Percentiles rank a stretch among this genome's conserved stretches.
Conservation (phyloP, 192 early-diverging fungal species). For the Coemansia sp. region DNA sequence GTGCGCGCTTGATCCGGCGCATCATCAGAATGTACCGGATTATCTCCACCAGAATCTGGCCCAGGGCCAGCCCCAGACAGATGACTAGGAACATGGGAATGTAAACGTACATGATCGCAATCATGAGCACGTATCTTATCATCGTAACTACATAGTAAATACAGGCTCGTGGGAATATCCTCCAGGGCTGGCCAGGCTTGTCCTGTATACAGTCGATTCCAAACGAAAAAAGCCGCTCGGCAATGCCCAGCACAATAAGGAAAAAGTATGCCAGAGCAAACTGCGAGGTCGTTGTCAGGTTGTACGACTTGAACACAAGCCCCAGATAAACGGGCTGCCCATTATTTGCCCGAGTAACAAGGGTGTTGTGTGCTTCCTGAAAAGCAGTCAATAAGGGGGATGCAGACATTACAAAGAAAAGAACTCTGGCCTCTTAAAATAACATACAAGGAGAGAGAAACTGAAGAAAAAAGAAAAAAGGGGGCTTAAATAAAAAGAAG, state of each 20-base stretch:
- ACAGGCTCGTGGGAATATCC: constrained; percentile 51
- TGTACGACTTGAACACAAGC: constrained; percentile 48
- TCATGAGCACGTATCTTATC: constrained; percentile 50
- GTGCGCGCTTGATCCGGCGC: constrained; percentile 15
- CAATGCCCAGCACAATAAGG: constrained; percentile 44
- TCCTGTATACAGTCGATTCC: constrained; percentile 42
- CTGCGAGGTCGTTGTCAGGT: constrained; percentile 16
- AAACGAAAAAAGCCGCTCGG: constrained; percentile 41
- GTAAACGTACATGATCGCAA: constrained; percentile 39
- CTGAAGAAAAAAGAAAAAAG: constrained; percentile 10
- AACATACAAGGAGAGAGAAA: not conserved
- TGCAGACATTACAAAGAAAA: constrained; percentile 8
- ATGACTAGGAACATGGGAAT: constrained; percentile 36
- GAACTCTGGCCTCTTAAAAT: not conserved
- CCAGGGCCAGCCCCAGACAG: constrained; percentile 43
- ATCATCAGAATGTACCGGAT: constrained; percentile 38
- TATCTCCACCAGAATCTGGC: constrained; percentile 41
- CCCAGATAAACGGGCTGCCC: constrained; percentile 26
- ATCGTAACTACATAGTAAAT: constrained; percentile 47
- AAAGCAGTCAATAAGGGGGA: constrained; percentile 17
- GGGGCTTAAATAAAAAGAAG: constrained; percentile 4
- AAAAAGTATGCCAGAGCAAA: constrained; percentile 49
- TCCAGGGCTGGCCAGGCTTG: constrained; percentile 52
- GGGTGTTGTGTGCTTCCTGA: constrained; percentile 24
- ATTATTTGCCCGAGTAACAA: constrained; percentile 13